Evolutionary conservation across 1,284 basidiomycete genomes (phyloP).

Genomic region (Marasmius oreades): DNA sequence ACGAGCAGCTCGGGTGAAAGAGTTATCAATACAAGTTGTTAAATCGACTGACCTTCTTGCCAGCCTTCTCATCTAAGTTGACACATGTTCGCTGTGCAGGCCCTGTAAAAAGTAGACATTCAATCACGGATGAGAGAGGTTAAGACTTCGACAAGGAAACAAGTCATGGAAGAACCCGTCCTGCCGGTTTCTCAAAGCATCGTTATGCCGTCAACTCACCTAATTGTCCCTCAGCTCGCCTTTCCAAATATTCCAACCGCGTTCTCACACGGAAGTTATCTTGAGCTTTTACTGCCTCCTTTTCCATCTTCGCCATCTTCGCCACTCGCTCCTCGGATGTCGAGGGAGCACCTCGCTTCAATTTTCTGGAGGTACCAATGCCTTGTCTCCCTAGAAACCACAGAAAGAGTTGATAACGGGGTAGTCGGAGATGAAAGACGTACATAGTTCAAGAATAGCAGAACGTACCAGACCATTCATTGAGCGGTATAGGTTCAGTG

Average conservation of each 20-base stretch:
- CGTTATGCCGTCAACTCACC: conserved; percentile 29
- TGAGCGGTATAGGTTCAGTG: conserved; percentile 62
- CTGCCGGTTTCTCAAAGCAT: too few relatives aligned
- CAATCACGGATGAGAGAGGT: too few relatives aligned
- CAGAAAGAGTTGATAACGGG: conserved; percentile 1
- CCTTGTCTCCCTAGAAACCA: conserved; percentile 62
- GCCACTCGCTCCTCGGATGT: conserved; percentile 56
- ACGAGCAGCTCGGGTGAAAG: background rate
- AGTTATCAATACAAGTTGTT: background rate
- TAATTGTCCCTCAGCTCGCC: conserved; percentile 65
- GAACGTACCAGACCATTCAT: conserved; percentile 70
- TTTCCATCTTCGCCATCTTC: conserved; percentile 72
- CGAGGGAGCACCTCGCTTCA: conserved; percentile 52
- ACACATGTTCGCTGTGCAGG: conserved; percentile 69
- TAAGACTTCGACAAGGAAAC: background rate
- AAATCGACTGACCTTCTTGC: conserved; percentile 56
- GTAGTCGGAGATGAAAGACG: conserved; percentile 1
- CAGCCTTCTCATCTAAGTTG: conserved; percentile 68
- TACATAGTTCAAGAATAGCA: background rate
- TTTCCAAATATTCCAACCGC: conserved; percentile 68
- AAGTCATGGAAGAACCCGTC: too few relatives aligned
- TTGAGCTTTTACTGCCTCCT: conserved; percentile 41
- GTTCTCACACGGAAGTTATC: conserved; percentile 64
- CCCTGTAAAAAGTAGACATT: conserved; percentile 19
- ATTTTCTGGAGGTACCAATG: conserved; percentile 61